Base-by-base conservation (phyloP, 805 yeast genomes). In the Ogataea ramenticola region DNA sequence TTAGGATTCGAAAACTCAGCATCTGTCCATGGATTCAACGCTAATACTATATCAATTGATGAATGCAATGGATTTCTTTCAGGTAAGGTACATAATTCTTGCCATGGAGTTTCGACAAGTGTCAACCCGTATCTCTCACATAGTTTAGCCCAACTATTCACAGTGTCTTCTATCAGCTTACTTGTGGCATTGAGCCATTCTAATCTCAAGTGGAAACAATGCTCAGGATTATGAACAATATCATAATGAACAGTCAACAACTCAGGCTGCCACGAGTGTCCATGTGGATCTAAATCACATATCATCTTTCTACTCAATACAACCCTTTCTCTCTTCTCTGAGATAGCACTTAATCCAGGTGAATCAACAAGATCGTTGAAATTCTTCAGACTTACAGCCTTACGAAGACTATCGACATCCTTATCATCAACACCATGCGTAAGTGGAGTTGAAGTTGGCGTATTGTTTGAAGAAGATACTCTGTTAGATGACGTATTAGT, bases 151-250 rank as follows among this genome's bases (percentile, higher is more conserved):
- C 97, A 84, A 40, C 78, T 74, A 37, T 72, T 79, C 36, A 89
- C 71, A 12, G 85, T 69, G 50, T 89, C 95, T 46, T 89, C 96
- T 41, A 87, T 79, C 29, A 86, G 66, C 57, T 85, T 86, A 2
- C 95, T 84, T 0, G 98, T 88, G 0, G 96, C 80, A 47, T 85
- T 87, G 29, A 91, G 66, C 99, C 99, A 93, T 58, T 93, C 97
- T 14, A 91, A 61, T 39, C 96, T 70, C 29, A 93, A 74, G 56
- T 91, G 98, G 66, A 82, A 93, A 57, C 97, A 90, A 55, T 90
- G 96, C 51, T 86, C 91, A 0, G 97, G 96, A 57, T 90, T 91
- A 60, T 89, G 96, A 3, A 90, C 90, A 37, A 82, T 74, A 58
- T 93, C 99, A 56, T 87, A 86, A 62, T 91, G 97, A 1, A 93